Conservation (phyloP, 306 rosid genomes). For the Cucurbita ficifolia region DNA sequence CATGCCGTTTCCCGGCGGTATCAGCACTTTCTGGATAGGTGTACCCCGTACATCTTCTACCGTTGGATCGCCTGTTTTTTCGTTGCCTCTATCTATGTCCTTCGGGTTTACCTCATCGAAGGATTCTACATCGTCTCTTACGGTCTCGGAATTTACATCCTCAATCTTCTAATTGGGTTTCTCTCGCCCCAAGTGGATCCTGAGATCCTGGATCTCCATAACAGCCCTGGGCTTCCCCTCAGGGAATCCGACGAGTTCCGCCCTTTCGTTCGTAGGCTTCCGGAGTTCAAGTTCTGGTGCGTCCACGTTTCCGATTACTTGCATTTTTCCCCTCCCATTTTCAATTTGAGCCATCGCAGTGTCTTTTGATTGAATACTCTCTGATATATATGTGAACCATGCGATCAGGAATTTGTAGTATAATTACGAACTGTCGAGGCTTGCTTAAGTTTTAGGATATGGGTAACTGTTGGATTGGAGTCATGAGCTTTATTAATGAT, state of each 20-base stretch:
- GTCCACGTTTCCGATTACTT: neutral
- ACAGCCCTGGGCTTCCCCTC: constrained; percentile 72
- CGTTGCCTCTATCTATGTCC: constrained; percentile 36
- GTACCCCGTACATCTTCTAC: constrained; percentile 49
- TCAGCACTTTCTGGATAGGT: constrained; percentile 67
- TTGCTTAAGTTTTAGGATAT: neutral
- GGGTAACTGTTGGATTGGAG: neutral
- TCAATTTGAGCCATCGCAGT: neutral
- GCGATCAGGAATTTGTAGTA: neutral
- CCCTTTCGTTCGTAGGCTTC: constrained; percentile 90
- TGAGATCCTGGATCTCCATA: constrained; percentile 44
- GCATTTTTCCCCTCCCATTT: neutral
- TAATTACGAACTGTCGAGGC: neutral
- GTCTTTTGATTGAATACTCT: neutral
- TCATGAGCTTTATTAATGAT: neutral
- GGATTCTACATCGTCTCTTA: constrained; percentile 90
- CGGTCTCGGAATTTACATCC: constrained; percentile 79
- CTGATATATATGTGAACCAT: neutral
- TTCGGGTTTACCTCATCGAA: constrained; percentile 63
- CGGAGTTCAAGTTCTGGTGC: constrained; percentile 94
- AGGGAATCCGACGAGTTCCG: constrained; percentile 79
- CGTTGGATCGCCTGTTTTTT: constrained; percentile 54
- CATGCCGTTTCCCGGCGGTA: constrained; percentile 32
- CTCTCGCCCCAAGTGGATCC: constrained; percentile 98
- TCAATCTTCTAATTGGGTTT: constrained; percentile 77